Evolutionary conservation across 768 basidiomycete species (phyloP), one percentile per base, ranked within the genome.

Genomic region (Cubamyces lactineus): DNA sequence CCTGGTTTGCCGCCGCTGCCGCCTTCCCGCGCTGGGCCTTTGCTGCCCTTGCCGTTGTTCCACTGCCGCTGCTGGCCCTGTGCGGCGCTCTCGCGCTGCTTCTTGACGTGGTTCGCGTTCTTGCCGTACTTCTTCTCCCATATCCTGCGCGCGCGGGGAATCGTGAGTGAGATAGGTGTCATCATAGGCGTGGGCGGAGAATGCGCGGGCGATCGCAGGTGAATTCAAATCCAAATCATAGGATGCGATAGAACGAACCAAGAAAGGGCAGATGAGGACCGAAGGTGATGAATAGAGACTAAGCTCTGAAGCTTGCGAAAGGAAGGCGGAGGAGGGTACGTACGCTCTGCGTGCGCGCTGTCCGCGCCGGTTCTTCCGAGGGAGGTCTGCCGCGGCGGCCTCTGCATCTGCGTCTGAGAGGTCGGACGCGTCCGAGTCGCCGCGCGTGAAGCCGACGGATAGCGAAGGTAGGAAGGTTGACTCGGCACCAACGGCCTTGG

Each of bases 121-220:
- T 80, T 84, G 50, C 96, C 96, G 68, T 86, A 98, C 74, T 95
- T 98, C 78, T 94, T 96, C 77, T 98, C 96, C 96, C 96, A 98
- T 66, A 98, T 97, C 2, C 96, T 98, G 54, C 49, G 41, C 41
- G 55, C 34, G 46, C 13, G 46, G 21, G 39, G 21, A 12, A 38
- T 1, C 34, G 9, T 34, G 34, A 34, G 34, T 15, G 13, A 26
- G 45, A 54, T 26, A 64, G 56, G 16, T 17, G 1, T 16, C 21
- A 24, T 9, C 42, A 21, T 34, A 45, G 16, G 16, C 4, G 50
- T 19, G 40, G 11, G 11, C 21, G 34, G n/a, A 23, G 43, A 24
- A 23, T 8, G 58, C 17, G 43, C 23, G 50, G 24, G 9, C 34
- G 11, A 34, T 34, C 34, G 34, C 34, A n/a, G 6, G 11, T 6